Percentiles rank a stretch among this genome's conserved stretches.
These are phyloP conservation scores for Aspergillus tamarii DNA, from an alignment of 2,329 filamentous ascomycete species.

Conservation along the genomic window DNA sequence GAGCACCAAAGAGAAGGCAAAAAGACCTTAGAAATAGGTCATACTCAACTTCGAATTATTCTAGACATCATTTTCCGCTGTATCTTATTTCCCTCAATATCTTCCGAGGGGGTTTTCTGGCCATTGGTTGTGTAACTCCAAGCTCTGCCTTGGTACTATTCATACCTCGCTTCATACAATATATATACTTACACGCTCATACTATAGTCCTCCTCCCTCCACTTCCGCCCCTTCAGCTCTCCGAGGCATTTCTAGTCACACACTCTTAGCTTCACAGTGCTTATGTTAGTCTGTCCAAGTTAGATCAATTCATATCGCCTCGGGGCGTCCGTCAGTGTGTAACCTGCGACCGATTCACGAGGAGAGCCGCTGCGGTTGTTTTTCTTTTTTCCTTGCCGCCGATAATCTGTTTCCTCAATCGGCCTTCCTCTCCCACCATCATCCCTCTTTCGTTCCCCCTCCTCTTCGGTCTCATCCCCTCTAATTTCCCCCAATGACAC, in stretches of 20 bases:
- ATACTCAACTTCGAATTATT: not conserved
- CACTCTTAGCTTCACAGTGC: not conserved
- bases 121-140: not conserved
- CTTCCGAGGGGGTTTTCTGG: not conserved
- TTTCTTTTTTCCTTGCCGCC: conserved; percentile 23
- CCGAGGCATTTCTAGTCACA: not conserved
- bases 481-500: conserved; percentile 20
- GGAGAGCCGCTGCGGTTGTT: conserved; percentile 19
- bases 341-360: conserved; percentile 30
- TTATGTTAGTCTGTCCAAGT: not conserved
- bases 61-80: not conserved
- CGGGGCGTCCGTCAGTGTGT: conserved; percentile 24
- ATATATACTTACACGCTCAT: not conserved
- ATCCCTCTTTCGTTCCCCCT: conserved; percentile 14
- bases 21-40: not conserved
- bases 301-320: not conserved
- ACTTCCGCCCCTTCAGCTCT: not conserved
- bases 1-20: not conserved
- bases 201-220: not conserved
- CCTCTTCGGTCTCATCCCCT: conserved; percentile 8
- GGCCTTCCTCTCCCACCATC: conserved; percentile 16
- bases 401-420: conserved; percentile 22
- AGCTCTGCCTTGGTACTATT: not conserved
- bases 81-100: not conserved
- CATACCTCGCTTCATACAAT: not conserved